Percentiles rank a stretch among this genome's conserved stretches.
These are phyloP conservation scores for Sinapis alba DNA, from an alignment of 441 rosid species.

Conservation along the genomic window DNA sequence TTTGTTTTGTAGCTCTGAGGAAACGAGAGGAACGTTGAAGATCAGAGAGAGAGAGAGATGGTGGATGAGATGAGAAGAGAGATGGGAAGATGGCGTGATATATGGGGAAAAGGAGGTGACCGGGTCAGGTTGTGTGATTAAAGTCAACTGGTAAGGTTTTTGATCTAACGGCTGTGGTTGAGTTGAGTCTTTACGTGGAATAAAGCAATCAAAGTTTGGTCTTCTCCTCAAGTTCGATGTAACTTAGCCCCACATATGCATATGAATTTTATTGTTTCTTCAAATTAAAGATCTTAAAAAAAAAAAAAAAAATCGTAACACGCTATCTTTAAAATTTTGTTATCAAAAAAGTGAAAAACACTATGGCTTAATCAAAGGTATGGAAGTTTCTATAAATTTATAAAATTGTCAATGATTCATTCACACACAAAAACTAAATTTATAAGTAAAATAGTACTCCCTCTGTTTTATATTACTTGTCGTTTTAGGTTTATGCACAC, in stretches of 20 bases:
- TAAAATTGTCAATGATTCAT: slow-evolving; percentile 16
- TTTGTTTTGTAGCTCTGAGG: background rate
- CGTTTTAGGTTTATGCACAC: no score
- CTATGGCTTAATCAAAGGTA: background rate
- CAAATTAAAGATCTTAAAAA: no score
- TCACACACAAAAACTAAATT: background rate
- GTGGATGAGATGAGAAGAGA: slow-evolving; percentile 22
- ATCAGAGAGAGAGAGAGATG: background rate
- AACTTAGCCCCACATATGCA: slow-evolving; percentile 34
- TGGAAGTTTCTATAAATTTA: background rate
- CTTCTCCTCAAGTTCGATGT: slow-evolving; percentile 28
- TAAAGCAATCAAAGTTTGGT: slow-evolving; percentile 39
- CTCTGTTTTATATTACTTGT: no score
- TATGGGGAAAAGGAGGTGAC: slow-evolving; percentile 46
- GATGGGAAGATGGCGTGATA: slow-evolving; percentile 26
- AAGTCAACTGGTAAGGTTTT: slow-evolving; percentile 44
- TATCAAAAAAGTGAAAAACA: background rate
- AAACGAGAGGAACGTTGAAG: slow-evolving; percentile 8
- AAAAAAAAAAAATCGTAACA: no score
- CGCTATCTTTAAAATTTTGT: background rate
- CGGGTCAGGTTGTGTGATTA: slow-evolving; percentile 42
- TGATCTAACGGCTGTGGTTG: slow-evolving; percentile 55
- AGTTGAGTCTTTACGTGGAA: slow-evolving; percentile 58
- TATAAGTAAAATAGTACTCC: no score
- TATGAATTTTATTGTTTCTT: background rate